Base-by-base conservation (phyloP, 345 rosid species). In the Anastatica hierochuntica region DNA sequence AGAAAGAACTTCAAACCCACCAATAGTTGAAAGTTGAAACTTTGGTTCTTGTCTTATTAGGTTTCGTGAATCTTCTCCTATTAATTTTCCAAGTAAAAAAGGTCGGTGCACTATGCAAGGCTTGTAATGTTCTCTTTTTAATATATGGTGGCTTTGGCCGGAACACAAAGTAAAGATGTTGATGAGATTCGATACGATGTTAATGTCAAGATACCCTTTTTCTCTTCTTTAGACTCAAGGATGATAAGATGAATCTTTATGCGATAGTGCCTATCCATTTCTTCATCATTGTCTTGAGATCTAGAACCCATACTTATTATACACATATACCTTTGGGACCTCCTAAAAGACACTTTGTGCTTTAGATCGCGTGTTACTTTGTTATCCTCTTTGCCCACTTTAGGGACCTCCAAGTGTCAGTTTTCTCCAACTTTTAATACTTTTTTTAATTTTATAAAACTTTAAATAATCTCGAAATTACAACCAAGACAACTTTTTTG, bases 261-360 rank as follows among this genome's bases (percentile, higher is more conserved):
- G 60, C 64, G 43, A 58, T 66, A 50, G 71, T 68, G 71, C 74
- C 15, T 60, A 52, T 68, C 77, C 26, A 63, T 47, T 68, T 72
- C 61, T 43, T 67, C 66, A 57, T 62, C 43, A 50, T 31, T 40
- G 53, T 12, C 49, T 39, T 62, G 10, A 49, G 34, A 43, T 51
- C 65, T 43, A 51, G 56, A 56, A 21, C 60, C 69, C 69, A 53
- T 56, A 55, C 56, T 39, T 52, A 39, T 56, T 26, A 55, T 55
- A 31, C n/a, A 31, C 12, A 9, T 11, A 31, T 31, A 39, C 42
- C 23, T 41, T 63, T 37, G 49, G 61, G 68, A 54, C 61, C 68
- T 54, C 49, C 26, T 12, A 43, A 53, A 63, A 53, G 61, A 63
- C 36, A 29, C 55, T n/a, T 46, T 63, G 49, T 18, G 24, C 34